A percentile compares a stretch with the other conserved stretches of the same genome.
Evolutionary conservation across 345 rosid genomes (phyloP).

Genomic region (Populus ilicifolia): DNA sequence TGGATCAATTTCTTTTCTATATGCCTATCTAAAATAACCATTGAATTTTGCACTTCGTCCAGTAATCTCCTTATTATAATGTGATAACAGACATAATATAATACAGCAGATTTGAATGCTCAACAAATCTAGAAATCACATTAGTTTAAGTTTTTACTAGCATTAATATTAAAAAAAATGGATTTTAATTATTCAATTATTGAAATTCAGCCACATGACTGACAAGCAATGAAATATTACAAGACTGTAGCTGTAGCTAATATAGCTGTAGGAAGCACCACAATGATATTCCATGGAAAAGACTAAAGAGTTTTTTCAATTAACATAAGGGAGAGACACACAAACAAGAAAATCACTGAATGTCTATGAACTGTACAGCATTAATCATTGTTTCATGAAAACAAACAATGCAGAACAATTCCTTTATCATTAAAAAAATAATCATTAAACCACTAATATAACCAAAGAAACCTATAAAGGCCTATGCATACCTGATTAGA

Average conservation of each 20-base stretch:
- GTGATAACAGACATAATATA: neutral
- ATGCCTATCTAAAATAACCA: neutral
- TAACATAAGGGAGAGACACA: neutral
- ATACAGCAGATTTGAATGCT: neutral
- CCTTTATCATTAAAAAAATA: neutral
- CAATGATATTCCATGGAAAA: neutral
- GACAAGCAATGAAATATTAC: neutral
- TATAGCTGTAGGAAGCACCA: neutral
- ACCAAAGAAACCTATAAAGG: neutral
- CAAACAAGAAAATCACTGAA: neutral
- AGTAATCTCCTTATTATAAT: neutral
- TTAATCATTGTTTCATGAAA: neutral
- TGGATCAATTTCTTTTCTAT: neutral
- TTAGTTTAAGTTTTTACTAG: neutral
- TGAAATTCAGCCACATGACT: neutral
- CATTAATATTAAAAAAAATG: neutral
- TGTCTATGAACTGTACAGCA: neutral
- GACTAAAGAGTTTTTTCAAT: neutral
- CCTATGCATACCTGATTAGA: conserved; percentile 60
- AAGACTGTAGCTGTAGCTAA: neutral
- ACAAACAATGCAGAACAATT: neutral
- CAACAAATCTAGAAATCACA: neutral
- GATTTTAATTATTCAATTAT: neutral
- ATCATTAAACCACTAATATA: neutral
- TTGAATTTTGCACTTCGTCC: neutral